Conservation (phyloP, 2,329 filamentous ascomycete genomes). For the Aspergillus sp. region DNA sequence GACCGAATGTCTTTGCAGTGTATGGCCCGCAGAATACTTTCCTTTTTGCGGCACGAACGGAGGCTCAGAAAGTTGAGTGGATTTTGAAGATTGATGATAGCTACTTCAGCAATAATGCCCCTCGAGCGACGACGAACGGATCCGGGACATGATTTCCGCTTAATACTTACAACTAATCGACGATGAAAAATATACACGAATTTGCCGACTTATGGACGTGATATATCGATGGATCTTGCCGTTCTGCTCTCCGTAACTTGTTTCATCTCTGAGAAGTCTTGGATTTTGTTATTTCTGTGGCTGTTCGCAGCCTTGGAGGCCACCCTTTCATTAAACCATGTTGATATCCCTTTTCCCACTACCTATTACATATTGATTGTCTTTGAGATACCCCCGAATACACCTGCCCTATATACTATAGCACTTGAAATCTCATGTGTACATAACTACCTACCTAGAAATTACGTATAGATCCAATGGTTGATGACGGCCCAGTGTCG, state of each 20-base stretch:
- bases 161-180: slow-evolving; percentile 2
- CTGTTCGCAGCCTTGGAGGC: background rate
- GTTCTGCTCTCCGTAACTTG: background rate
- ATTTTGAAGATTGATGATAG: slow-evolving; percentile 92
- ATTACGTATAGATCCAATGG: slow-evolving; percentile 26
- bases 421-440: slow-evolving; percentile 29
- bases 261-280: background rate
- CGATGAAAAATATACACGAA: slow-evolving; percentile 3
- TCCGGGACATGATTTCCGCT: slow-evolving; percentile 18
- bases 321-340: background rate
- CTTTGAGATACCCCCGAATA: slow-evolving; percentile 41
- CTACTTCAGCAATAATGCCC: slow-evolving; percentile 50
- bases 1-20: slow-evolving; percentile 81
- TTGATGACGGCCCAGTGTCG: background rate
- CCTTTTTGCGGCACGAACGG: slow-evolving; percentile 85
- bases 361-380: slow-evolving; percentile 21
- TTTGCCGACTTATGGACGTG: slow-evolving; percentile 9
- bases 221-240: slow-evolving; percentile 9
- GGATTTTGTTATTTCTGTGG: background rate
- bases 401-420: slow-evolving; percentile 28
- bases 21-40: slow-evolving; percentile 95
- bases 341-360: background rate
- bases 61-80: slow-evolving; percentile 95
- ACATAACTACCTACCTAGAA: slow-evolving; percentile 26
- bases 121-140: slow-evolving; percentile 26